Conservation (phyloP, 805 yeast genomes). For the Kregervanrija fluxuum region DNA sequence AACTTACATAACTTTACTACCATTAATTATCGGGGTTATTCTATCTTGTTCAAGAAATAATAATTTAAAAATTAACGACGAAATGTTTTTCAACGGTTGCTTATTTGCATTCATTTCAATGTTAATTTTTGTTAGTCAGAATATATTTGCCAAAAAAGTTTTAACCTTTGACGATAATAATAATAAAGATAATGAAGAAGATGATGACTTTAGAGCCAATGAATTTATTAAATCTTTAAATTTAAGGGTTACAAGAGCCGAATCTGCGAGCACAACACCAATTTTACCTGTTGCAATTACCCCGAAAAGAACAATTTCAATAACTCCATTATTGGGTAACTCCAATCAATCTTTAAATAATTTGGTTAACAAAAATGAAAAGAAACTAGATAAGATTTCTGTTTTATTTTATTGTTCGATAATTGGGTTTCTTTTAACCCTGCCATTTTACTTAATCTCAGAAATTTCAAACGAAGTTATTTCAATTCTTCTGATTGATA, state of each 20-base stretch:
- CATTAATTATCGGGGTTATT: constrained; percentile 81
- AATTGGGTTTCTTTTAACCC: constrained; percentile 58
- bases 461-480: constrained; percentile 37
- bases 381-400: constrained; percentile 61
- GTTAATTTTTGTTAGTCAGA: constrained; percentile 70
- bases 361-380: constrained; percentile 18
- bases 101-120: constrained; percentile 46
- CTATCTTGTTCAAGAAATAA: constrained; percentile 53
- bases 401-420: constrained; percentile 65
- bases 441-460: constrained; percentile 56
- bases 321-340: constrained; percentile 20
- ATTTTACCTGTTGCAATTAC: constrained; percentile 27
- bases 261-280: constrained; percentile 29
- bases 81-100: constrained; percentile 33
- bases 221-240: constrained; percentile 23
- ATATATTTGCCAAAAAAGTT: constrained; percentile 71
- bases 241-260: constrained; percentile 23
- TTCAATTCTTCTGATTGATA: constrained; percentile 24
- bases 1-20: constrained; percentile 75
- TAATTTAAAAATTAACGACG: constrained; percentile 17
- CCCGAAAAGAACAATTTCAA: constrained; percentile 20
- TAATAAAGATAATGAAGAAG: constrained; percentile 12
- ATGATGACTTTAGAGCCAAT: constrained; percentile 14
- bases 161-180: constrained; percentile 40
- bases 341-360: constrained; percentile 16